Conservation (phyloP, 1,284 basidiomycete species). For the Stereum hirsutum region DNA sequence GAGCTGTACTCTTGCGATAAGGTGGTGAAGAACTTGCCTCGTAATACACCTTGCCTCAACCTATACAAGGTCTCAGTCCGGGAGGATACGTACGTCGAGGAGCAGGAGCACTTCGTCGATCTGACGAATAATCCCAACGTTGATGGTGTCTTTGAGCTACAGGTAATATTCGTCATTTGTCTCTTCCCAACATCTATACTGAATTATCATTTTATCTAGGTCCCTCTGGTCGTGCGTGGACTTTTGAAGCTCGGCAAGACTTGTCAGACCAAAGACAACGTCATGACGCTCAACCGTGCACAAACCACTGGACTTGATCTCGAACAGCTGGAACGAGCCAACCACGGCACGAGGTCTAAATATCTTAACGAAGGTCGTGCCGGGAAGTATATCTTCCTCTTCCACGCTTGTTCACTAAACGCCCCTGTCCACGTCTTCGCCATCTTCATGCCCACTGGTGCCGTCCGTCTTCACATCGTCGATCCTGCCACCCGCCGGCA, state of each 20-base stretch:
- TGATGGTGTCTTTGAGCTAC: conserved; percentile 91
- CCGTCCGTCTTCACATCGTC: conserved; percentile 80
- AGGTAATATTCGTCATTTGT: conserved; percentile 39
- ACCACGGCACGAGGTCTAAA: conserved; percentile 48
- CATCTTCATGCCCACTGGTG: conserved; percentile 72
- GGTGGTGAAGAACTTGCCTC: conserved; percentile 74
- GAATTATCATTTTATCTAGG: conserved; percentile 28
- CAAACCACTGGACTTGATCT: conserved; percentile 83
- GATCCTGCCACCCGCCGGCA: conserved; percentile 85
- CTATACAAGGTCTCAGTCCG: conserved; percentile 81
- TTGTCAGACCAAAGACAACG: conserved; percentile 62
- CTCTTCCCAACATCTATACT: background rate
- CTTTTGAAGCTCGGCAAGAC: conserved; percentile 81
- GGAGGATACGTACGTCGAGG: conserved; percentile 79
- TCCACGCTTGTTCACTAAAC: conserved; percentile 72
- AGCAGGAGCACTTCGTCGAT: conserved; percentile 86
- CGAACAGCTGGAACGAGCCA: conserved; percentile 68
- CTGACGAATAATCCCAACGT: conserved; percentile 93
- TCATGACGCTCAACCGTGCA: conserved; percentile 80
- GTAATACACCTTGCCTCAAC: conserved; percentile 70
- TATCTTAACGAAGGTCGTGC: conserved; percentile 74
- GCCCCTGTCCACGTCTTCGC: conserved; percentile 86
- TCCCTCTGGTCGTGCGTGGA: conserved; percentile 81
- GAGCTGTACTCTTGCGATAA: conserved; percentile 69
- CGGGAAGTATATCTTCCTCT: conserved; percentile 88